Conservation (phyloP, 108 stramenopile species). For the Stephanodiscus triporus region DNA sequence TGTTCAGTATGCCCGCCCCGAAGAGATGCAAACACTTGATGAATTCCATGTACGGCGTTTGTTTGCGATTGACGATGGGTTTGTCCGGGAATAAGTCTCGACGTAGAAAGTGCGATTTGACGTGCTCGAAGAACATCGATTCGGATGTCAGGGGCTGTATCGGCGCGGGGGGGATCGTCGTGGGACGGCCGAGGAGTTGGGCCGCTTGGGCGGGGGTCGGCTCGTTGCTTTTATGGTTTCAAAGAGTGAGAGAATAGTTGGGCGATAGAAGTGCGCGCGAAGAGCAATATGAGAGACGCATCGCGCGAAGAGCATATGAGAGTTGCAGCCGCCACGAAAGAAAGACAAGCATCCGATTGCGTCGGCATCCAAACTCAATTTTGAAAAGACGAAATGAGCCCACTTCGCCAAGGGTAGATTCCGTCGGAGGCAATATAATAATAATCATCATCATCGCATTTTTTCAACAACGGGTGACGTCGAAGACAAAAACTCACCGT, state of each 20-base stretch:
- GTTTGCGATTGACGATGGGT: constrained; percentile 60
- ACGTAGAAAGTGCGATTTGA: constrained; percentile 70
- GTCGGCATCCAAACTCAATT: too few relatives aligned
- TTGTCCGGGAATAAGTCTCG: constrained; percentile 81
- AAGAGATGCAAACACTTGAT: constrained; percentile 90
- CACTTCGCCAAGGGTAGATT: too few relatives aligned
- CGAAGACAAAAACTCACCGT: constrained; percentile 45
- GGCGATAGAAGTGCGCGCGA: not conserved
- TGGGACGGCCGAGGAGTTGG: constrained; percentile 66
- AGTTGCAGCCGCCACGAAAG: too few relatives aligned
- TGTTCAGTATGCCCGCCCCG: constrained; percentile 83
- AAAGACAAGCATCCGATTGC: too few relatives aligned
- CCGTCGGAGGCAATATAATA: too few relatives aligned
- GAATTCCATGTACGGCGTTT: constrained; percentile 90
- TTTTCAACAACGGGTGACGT: not conserved
- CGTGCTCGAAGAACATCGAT: constrained; percentile 75
- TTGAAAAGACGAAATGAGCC: too few relatives aligned
- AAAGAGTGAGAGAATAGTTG: not conserved
- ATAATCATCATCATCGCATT: constrained; percentile 4
- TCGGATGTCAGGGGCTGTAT: constrained; percentile 70
- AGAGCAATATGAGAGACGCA: not conserved
- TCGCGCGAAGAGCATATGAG: too few relatives aligned
- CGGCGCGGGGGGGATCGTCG: constrained; percentile 59
- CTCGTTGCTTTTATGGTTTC: constrained; percentile 38
- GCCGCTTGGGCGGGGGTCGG: constrained; percentile 69